Conservation (phyloP, 306 rosid genomes). For the Quercus glauca region DNA sequence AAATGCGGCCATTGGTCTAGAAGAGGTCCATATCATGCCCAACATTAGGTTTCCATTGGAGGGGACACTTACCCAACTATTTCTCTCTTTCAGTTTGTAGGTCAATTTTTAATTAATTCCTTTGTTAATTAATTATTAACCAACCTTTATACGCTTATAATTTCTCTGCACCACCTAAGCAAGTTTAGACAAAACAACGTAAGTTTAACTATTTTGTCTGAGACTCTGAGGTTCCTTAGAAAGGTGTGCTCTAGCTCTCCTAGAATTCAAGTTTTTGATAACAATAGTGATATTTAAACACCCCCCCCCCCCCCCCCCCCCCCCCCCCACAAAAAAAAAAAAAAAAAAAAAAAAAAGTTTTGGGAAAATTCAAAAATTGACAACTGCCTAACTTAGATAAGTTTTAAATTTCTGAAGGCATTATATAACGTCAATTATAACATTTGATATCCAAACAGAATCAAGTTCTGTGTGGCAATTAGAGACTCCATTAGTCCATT, state of each 20-base stretch:
- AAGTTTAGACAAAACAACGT: constrained; percentile 13
- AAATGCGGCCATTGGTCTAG: constrained; percentile 14
- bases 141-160: not conserved
- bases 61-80: constrained; percentile 45
- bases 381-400: too few species aligned
- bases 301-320: too few species aligned
- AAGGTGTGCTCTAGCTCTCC: constrained; percentile 11
- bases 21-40: constrained; percentile 30
- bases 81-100: constrained; percentile 3
- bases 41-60: constrained; percentile 53
- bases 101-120: not conserved
- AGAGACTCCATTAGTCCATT: too few species aligned
- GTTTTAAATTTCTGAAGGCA: too few species aligned
- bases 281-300: not conserved
- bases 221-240: not conserved
- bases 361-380: too few species aligned
- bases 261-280: constrained; percentile 6
- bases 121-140: not conserved
- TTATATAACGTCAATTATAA: too few species aligned
- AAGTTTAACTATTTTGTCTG: constrained; percentile 27
- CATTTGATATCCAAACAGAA: too few species aligned
- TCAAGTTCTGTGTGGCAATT: too few species aligned
- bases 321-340: too few species aligned
- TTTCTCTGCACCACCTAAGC: not conserved
- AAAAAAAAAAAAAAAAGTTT: too few species aligned